Evolutionary conservation across 495 filamentous ascomycete genomes (phyloP), one percentile per base, ranked within the genome.

Genomic region (Echria macrotheca): DNA sequence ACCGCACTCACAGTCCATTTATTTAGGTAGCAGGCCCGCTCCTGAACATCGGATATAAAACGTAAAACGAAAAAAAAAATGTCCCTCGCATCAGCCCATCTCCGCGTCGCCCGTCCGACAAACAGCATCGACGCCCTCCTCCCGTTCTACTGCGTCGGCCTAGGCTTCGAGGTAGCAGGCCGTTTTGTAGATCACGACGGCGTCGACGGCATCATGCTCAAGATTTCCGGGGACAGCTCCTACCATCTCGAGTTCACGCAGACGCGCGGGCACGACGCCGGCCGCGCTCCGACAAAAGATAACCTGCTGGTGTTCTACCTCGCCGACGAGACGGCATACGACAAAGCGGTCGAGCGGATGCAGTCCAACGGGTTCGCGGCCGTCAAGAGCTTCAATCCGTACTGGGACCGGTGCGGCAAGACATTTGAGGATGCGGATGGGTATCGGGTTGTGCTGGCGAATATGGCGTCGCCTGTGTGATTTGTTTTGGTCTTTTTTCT

Each of bases 351-450:
- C 15, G 40, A 41, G 39, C 54, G 47, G 24, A 64, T 68, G 57
- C 50, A 55, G 25, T 21, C 14, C 10, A 35, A 32, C 24, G 63
- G 63, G 1, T 61, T 61, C 22, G 12, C 35, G 3, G 19, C 57
- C 1, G 59, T 64, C 21, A 17, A 28, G 25, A 66, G 60, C 43
- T 61, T 61, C 37, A 66, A 66, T 25, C 63, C 63, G 0, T 68
- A 66, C 37, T 68, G 65, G 61, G 57, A 66, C 36, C 53, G 54
- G 1, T 56, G 50, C 33, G 65, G 65, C 26, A 59, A 56, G 49
- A 61, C 65, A n/a, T 66, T 58, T 50, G 65, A 68, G 40, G 65
- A 68, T 26, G 35, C 59, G 0, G 65, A 68, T 36, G 65, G 65
- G 7, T 68, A 66, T 50, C 35, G 65, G 14, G 57, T 63, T 3